phyloP scores from a whole-genome alignment of 345 rosid species.

The Zanthoxylum bungeanum region DNA sequence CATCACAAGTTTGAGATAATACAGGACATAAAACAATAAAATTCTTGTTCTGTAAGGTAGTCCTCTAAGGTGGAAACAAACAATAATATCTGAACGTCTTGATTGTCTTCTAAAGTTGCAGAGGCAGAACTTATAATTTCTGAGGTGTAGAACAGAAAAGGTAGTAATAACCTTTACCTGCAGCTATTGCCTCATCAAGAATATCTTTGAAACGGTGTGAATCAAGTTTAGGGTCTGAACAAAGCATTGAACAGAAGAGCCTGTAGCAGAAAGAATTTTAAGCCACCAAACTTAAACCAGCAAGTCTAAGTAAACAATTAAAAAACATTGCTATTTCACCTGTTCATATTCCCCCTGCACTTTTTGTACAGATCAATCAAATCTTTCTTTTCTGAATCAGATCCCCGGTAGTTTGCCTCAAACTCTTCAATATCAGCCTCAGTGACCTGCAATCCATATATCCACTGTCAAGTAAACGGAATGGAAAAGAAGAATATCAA shows the following conservation, averaged over 20 bases:
- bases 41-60: no score
- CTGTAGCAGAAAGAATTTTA: constrained; percentile 31
- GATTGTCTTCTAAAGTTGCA: no score
- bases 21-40: no score
- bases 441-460: constrained; percentile 46
- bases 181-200: constrained; percentile 64
- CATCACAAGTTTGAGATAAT: no score
- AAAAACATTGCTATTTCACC: constrained; percentile 33
- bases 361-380: constrained; percentile 63
- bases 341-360: constrained; percentile 76
- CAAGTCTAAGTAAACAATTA: neutral
- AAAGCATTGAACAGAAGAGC: constrained; percentile 90
- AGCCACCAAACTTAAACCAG: neutral
- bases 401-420: constrained; percentile 84
- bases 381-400: constrained; percentile 88
- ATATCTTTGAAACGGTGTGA: constrained; percentile 84
- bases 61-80: no score
- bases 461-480: neutral
- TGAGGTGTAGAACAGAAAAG: no score
- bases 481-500: neutral
- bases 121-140: neutral
- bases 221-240: constrained; percentile 86
- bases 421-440: constrained; percentile 84
- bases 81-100: no score
- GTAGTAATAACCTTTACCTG: constrained; percentile 39